phyloP scores from a whole-genome alignment of 2,329 filamentous ascomycete species.

The Beauveria pseudobassiana region DNA sequence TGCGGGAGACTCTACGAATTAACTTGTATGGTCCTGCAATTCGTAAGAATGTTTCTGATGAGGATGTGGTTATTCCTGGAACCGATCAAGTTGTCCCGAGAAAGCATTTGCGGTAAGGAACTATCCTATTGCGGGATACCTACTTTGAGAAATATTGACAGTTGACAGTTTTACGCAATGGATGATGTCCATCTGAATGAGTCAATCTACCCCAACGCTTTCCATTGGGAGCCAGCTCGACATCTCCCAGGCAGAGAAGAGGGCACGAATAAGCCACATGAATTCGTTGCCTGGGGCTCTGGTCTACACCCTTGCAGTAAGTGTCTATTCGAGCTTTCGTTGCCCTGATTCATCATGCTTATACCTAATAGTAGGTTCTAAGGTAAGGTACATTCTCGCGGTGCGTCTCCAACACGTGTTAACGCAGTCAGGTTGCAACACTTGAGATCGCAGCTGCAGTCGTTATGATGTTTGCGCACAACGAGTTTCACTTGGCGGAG shows the following conservation, averaged over 20 bases:
- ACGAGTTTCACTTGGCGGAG: constrained; percentile 38
- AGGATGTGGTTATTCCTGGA: constrained; percentile 35
- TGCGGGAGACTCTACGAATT: constrained; percentile 47
- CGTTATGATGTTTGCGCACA: constrained; percentile 40
- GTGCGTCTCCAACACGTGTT: neutral
- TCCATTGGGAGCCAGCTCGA: constrained; percentile 41
- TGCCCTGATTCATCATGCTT: neutral
- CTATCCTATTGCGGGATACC: too few relatives aligned
- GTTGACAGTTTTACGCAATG: constrained; percentile 28
- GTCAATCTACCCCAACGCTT: constrained; percentile 39
- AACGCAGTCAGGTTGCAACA: constrained; percentile 37
- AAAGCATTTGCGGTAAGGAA: constrained; percentile 33
- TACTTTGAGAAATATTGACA: neutral
- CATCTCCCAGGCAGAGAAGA: constrained; percentile 40
- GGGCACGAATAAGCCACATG: constrained; percentile 26
- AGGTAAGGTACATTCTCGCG: neutral
- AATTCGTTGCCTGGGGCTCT: constrained; percentile 28
- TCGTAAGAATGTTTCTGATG: constrained; percentile 41
- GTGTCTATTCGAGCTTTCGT: constrained; percentile 2
- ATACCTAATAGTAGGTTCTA: neutral
- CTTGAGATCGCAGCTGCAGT: constrained; percentile 43
- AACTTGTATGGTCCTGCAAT: constrained; percentile 40
- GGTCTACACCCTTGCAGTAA: constrained; percentile 29
- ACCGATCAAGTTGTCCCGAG: constrained; percentile 42
- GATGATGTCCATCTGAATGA: constrained; percentile 43